Base-by-base conservation (phyloP, 257 asterid genomes). In the Fraxinus quadrangulata region DNA sequence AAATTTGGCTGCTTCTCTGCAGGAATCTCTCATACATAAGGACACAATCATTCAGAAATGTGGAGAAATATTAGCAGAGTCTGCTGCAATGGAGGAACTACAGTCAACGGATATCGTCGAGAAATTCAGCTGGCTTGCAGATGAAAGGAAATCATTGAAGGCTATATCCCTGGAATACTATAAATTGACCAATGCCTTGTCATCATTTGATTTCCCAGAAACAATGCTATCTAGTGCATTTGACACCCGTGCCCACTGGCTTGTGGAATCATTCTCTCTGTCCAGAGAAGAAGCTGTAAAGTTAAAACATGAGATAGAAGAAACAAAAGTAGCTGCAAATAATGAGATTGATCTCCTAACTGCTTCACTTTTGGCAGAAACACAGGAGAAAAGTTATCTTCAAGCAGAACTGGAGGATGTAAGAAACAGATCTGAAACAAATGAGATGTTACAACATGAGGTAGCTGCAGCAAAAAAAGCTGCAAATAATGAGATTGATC, bases 1-100 rank as follows among this genome's bases (percentile, higher is more conserved):
- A 81, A 80, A 40, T 72, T 63, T 87, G 72, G 86, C 85, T 73
- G 86, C 87, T 65, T 87, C 91, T 34, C 81, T 92, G 75, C 91
- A 86, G 85, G 96, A 92, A 77, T 88, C 93, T 69, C 89, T 94
- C 77, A 73, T 83, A 71, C 85, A 89, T 75, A 96, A 88, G 87
- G 97, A 92, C 23, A 42, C 17, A 4, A 68, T 87, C 72, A 91
- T 96, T 83, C 83, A 83, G 61, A 88, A 85, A 78, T 91, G 92
- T 88, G 91, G 77, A 82, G 96, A 93, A 82, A 84, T 91, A 81
- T 79, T 95, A 75, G 83, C 86, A 5, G 90, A 84, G 82, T 71
- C 80, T 83, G 80, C 79, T 79, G 83, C 33, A 79, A 70, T 67
- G 13, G 87, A 85, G 78, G 91, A 85, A 73, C 78, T 56, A 40